Percentiles rank a stretch among this genome's conserved stretches.
phyloP scores from a whole-genome alignment of 371 early-diverging fungal genomes.

The Mucor velutinosus region DNA sequence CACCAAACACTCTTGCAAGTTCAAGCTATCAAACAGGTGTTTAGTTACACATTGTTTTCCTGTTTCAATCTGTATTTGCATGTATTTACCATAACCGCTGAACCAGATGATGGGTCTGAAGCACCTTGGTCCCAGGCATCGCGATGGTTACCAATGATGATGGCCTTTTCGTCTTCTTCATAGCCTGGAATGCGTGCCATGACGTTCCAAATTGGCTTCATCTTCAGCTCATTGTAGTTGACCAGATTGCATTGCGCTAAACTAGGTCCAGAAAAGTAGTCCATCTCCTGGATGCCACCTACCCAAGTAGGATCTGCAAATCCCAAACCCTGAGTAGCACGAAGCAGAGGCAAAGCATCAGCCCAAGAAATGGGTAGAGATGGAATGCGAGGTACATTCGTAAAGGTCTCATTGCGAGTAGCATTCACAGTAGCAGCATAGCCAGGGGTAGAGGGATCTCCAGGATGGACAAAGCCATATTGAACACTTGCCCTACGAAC shows the following conservation, averaged over 20 bases:
- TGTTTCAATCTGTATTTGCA: not conserved
- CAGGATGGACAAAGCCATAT: slow-evolving; percentile 49
- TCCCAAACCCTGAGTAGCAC: slow-evolving; percentile 54
- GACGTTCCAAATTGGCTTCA: slow-evolving; percentile 68
- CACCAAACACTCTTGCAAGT: slow-evolving; percentile 56
- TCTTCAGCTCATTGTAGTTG: slow-evolving; percentile 57
- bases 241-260: slow-evolving; percentile 52
- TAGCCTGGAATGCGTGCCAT: slow-evolving; percentile 61
- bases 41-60: not conserved
- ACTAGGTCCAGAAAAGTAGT: slow-evolving; percentile 62
- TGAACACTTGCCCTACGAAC: slow-evolving; percentile 66
- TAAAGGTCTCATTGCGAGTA: slow-evolving; percentile 38
- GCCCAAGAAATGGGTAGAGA: slow-evolving; percentile 68
- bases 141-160: slow-evolving; percentile 67
- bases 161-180: slow-evolving; percentile 56
- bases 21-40: slow-evolving; percentile 43
- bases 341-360: slow-evolving; percentile 63
- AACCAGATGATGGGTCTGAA: slow-evolving; percentile 69
- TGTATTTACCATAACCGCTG: slow-evolving; percentile 53
- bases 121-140: slow-evolving; percentile 74
- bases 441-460: slow-evolving; percentile 72
- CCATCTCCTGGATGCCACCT: slow-evolving; percentile 42
- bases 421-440: slow-evolving; percentile 58
- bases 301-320: slow-evolving; percentile 31
- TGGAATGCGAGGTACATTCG: slow-evolving; percentile 62